Evolutionary conservation across 169 alveolate genomes (phyloP).

Genomic region (Cryptosporidium ubiquitum): DNA sequence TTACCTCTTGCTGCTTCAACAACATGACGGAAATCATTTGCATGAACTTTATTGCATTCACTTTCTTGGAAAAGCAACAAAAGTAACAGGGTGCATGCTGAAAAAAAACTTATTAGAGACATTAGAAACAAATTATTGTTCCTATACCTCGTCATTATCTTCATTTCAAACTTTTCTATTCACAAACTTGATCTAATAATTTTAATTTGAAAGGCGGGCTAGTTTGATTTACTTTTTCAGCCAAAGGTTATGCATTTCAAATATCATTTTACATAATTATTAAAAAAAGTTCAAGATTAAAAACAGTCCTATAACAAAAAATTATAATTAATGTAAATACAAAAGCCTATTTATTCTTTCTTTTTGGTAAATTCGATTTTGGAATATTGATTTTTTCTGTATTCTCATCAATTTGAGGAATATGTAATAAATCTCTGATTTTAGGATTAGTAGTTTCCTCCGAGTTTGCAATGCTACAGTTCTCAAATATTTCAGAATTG

Average conservation of each 20-base stretch:
- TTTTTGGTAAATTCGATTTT: constrained; percentile 16
- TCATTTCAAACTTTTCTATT: background rate
- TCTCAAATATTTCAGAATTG: constrained; percentile 16
- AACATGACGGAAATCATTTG: background rate
- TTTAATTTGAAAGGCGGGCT: background rate
- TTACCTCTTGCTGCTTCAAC: constrained; percentile 21
- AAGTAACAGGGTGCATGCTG: background rate
- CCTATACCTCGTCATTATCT: background rate
- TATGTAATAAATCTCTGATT: background rate
- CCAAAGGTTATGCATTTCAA: background rate
- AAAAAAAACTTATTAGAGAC: background rate
- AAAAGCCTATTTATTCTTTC: constrained; percentile 1
- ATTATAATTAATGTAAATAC: background rate
- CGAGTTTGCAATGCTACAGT: background rate
- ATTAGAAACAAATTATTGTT: background rate
- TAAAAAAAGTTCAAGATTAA: background rate
- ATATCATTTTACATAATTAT: background rate
- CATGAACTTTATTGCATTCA: background rate
- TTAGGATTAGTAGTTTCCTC: background rate
- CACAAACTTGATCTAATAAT: constrained; percentile 18
- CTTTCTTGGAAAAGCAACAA: constrained; percentile 5
- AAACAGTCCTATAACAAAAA: background rate
- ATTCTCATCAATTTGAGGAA: background rate
- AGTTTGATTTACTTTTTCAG: background rate
- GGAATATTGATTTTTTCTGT: background rate